phyloP scores from a whole-genome alignment of 345 rosid species.

The Rhodomyrtus tomentosa region DNA sequence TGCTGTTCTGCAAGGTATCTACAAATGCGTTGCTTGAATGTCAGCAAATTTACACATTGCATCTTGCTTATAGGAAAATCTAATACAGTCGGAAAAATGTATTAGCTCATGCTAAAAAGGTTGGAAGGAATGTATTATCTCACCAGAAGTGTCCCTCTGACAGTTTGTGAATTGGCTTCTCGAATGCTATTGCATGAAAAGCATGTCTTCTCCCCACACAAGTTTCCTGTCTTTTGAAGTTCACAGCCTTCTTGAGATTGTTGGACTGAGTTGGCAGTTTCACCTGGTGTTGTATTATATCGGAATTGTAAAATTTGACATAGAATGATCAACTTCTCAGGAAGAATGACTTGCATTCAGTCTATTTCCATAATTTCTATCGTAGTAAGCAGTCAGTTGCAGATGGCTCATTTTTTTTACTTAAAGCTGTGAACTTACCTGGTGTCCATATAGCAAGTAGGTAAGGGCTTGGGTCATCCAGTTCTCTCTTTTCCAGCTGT shows the following conservation, averaged over 20 bases:
- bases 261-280: conserved; percentile 64
- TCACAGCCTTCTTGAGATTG: conserved; percentile 45
- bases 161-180: conserved; percentile 62
- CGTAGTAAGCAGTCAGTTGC: neutral
- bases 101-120: neutral
- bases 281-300: conserved; percentile 31
- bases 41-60: conserved; percentile 5
- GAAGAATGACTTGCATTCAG: neutral
- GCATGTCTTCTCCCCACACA: conserved; percentile 63
- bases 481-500: conserved; percentile 79
- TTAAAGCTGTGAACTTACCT: conserved; percentile 30
- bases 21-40: conserved; percentile 6
- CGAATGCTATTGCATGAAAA: conserved; percentile 58
- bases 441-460: conserved; percentile 96
- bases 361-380: neutral
- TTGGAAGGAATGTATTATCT: conserved; percentile 9
- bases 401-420: neutral
- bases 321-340: neutral
- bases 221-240: conserved; percentile 30
- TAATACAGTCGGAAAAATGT: neutral
- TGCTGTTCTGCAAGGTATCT: conserved; percentile 96
- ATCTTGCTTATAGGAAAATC: neutral
- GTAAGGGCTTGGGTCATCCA: conserved; percentile 87
- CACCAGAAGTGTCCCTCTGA: conserved; percentile 87
- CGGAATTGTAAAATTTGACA: neutral